Evolutionary conservation across 805 yeast species (phyloP).

Genomic region (Yarrowia keelungensis): DNA sequence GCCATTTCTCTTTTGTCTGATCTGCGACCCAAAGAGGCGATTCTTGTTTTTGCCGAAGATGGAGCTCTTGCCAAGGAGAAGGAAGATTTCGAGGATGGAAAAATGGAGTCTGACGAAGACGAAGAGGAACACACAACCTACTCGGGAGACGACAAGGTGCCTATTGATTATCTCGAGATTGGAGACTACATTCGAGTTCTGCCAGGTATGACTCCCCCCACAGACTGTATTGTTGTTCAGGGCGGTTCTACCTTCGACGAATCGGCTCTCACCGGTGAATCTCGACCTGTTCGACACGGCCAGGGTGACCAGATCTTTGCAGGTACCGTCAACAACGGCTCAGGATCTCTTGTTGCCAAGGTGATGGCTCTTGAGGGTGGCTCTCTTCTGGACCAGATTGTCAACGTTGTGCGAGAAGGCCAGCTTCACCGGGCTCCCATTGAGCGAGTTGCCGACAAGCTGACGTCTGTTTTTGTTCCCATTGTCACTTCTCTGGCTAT

Average conservation of each 20-base stretch:
- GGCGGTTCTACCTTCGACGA: slow-evolving; percentile 89
- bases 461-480: slow-evolving; percentile 79
- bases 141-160: slow-evolving; percentile 40
- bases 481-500: slow-evolving; percentile 66
- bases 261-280: slow-evolving; percentile 88
- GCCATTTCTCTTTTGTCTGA: slow-evolving; percentile 63
- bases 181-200: slow-evolving; percentile 72
- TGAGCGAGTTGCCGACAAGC: slow-evolving; percentile 69
- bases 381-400: slow-evolving; percentile 73
- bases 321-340: slow-evolving; percentile 73
- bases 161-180: slow-evolving; percentile 66
- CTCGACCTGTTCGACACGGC: slow-evolving; percentile 60
- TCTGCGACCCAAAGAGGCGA: slow-evolving; percentile 60
- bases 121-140: not conserved
- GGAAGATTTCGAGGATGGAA: not conserved
- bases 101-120: not conserved
- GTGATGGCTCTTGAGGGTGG: slow-evolving; percentile 66
- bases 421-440: slow-evolving; percentile 76
- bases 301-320: slow-evolving; percentile 74
- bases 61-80: not conserved
- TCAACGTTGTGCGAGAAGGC: slow-evolving; percentile 73
- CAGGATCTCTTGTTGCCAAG: slow-evolving; percentile 60
- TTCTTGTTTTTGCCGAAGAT: slow-evolving; percentile 48
- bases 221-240: slow-evolving; percentile 72
- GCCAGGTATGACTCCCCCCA: slow-evolving; percentile 62